Evolutionary conservation across 2,329 filamentous ascomycete species (phyloP), one percentile per base, ranked within the genome.

Genomic region (Sordariomycetes sp.): DNA sequence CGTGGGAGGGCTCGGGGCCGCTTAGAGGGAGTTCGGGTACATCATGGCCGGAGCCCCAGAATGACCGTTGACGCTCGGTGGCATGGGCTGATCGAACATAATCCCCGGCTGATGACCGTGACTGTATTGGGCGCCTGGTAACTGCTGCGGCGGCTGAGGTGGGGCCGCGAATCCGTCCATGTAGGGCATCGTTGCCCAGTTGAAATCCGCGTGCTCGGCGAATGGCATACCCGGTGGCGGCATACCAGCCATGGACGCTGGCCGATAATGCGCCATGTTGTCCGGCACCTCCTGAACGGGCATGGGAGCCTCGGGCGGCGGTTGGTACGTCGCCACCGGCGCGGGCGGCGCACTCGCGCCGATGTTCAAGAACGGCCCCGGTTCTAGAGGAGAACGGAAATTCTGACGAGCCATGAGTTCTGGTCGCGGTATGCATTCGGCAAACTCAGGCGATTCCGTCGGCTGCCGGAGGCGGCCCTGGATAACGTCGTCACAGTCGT

Each of bases 401-500:
- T 82, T 87, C 63, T 85, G 81, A 55, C 79, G 77, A 17, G 76
- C 76, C 50, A 83, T 72, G 32, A 89, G 72, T 56, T 84, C 80
- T 0, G 66, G 59, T 4, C 85, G 79, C 13, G 84, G 82, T 7
- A 73, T 68, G 34, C 86, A 70, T 54, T 73, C 67, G 8, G 57
- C 42, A 13, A 42, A 25, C 10, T 69, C 61, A 12, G 34, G 15
- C 59, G 82, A 76, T 57, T 79, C 75, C 1, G 76, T 71, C 1
- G 87, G 88, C 0, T 79, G 78, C 32, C 67, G 72, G 12, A 92
- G 74, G 17, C 67, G 70, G n/a, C 78, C 75, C 52, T 75, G 73
- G 63, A 83, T 77, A n/a, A 90, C 87, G 66, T 96, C 90, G 6
- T 89, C 82, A 12, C 92, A 77, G 51, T 76, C 89, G 73, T 96